These are phyloP conservation scores for Hydnomerulius pinastri DNA, from an alignment of 768 basidiomycete genomes.

Conservation along the genomic window DNA sequence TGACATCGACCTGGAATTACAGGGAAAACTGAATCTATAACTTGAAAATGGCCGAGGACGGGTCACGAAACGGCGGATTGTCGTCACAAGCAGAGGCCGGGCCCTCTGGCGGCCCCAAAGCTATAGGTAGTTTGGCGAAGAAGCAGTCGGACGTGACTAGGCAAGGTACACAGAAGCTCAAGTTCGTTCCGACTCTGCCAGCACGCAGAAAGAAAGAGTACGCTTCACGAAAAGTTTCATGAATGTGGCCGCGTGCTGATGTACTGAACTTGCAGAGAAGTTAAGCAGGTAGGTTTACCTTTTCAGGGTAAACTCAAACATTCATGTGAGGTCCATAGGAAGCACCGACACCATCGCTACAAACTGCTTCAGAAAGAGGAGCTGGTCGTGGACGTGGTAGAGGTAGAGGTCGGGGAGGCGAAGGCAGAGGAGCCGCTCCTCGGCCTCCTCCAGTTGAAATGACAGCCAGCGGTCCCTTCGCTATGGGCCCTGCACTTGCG, in stretches of 20 bases:
- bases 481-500: conserved; percentile 77
- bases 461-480: conserved; percentile 86
- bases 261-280: conserved; percentile 47
- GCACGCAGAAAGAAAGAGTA: conserved; percentile 80
- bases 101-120: conserved; percentile 47
- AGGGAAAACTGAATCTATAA: no score
- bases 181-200: conserved; percentile 78
- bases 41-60: conserved; percentile 9
- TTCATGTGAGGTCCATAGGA: conserved; percentile 43
- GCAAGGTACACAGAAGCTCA: conserved; percentile 74
- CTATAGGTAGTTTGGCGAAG: conserved; percentile 76
- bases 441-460: conserved; percentile 61
- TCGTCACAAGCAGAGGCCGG: conserved; percentile 11
- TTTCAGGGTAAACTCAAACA: background rate
- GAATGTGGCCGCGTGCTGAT: conserved; percentile 9
- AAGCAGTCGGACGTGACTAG: conserved; percentile 69
- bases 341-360: conserved; percentile 36
- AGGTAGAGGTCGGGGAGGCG: conserved; percentile 54
- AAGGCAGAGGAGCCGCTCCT: conserved; percentile 47
- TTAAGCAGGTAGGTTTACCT: conserved; percentile 54
- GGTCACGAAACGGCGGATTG: background rate
- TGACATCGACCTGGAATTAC: no score
- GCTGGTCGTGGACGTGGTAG: conserved; percentile 52
- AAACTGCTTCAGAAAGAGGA: conserved; percentile 36
- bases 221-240: conserved; percentile 34